Evolutionary conservation across 108 stramenopile species (phyloP), one percentile per base, ranked within the genome.

Genomic region (Nitzschia palea): DNA sequence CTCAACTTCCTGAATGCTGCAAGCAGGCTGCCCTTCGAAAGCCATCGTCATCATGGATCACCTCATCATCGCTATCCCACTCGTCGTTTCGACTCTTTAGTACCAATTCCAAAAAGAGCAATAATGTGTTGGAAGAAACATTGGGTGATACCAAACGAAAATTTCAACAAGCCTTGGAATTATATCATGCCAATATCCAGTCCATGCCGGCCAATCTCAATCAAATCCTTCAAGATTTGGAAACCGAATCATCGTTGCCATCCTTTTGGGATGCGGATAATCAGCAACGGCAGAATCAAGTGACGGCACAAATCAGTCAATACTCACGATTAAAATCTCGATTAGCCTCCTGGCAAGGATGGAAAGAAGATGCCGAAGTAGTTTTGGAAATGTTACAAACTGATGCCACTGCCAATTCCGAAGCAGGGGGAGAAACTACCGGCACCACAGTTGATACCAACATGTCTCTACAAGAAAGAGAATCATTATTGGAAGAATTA

Each of bases 241-340:
- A 91, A 68, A 58, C 31, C 4, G 86, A 91, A 79, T 62, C 71
- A 15, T 57, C 83, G 26, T 67, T 82, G 25, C 86, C 87, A 4
- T 18, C 36, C 27, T 91, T 88, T 79, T 91, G 87, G 87, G 84
- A 88, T 50, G 76, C 77, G 35, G 54, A 63, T 27, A 86, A 85
- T 55, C 40, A 69, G 20, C 58, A 33, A 17, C 70, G 85, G 4
- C 82, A 73, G 25, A 29, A 63, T 26, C 12, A 65, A 8, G 89
- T 90, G 8, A 90, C 72, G 18, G 25, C 64, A 15, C 79, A 85
- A 35, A 59, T 88, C 1, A 75, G 76, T 35, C 64, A 68, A 31
- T 79, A 76, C 45, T 71, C 59, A 0, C 63, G 77, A 1, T 32
- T 85, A 28, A 45, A 80, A 43, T 27, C 40, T 2, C 68, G 86